Evolutionary conservation across 495 filamentous ascomycete species (phyloP), one percentile per base, ranked within the genome.

Genomic region (Aspergillus baeticus): DNA sequence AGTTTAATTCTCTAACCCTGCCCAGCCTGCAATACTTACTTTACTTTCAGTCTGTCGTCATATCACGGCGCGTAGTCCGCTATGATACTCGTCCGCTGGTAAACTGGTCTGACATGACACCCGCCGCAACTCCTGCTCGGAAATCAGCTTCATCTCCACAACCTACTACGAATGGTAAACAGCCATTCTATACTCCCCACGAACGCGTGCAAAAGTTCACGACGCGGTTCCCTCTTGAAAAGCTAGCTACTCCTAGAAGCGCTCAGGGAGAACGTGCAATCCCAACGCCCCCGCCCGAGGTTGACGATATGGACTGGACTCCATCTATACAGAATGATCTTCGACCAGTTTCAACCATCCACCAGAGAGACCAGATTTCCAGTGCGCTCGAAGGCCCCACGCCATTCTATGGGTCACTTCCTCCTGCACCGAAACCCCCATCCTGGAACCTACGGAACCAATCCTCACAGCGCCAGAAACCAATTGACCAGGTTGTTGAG

Each of bases 221-320:
- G n/a, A 55, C 68, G 29, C 69, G 64, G 7, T 79, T 79, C 49
- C 76, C 76, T 29, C 58, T 77, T 33, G 70, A 71, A 22, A 72
- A 72, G 53, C 62, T 79, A 22, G 73, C 67, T 31, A 60, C 67
- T 51, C 63, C 63, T 34, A 63, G 51, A 21, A 42, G 68, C 54
- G 51, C 57, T 33, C 59, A 51, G n/a, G 55, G 66, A 51, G 50
- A 72, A 34, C 53, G 64, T 20, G 61, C 63, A 44, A 63, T 74
- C 55, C 69, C 63, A 38, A 70, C 71, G 38, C 73, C 70, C 6
- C 73, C 72, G 41, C 71, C 67, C 35, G 72, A 75, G 56, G 60
- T 55, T 6, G 74, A 81, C 51, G 78, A 82, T 59, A 96, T 96
- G 91, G 91, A 96, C 57, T 96, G 91, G 91, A 83, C 86, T 18